Percentiles rank a stretch among this genome's conserved stretches.
Conservation (phyloP, 179 eudicot genomes). For the Drosera spatulata region DNA sequence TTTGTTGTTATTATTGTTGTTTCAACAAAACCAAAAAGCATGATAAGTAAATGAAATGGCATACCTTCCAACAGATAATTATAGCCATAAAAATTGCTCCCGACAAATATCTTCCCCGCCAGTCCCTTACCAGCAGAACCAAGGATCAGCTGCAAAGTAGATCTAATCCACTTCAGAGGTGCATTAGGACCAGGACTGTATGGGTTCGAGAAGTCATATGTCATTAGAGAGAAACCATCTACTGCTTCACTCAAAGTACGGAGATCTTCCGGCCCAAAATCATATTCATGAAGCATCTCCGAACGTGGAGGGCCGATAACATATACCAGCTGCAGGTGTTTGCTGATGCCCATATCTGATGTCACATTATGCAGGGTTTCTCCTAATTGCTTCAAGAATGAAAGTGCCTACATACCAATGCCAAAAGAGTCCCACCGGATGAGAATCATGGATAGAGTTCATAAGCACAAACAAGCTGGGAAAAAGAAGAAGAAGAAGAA, state of each 20-base stretch:
- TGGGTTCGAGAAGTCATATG: constrained; percentile 82
- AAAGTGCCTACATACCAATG: constrained; percentile 51
- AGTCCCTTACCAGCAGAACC: constrained; percentile 25
- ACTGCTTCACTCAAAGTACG: constrained; percentile 35
- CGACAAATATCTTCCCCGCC: constrained; percentile 62
- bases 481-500: no score
- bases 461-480: background rate
- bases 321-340: constrained; percentile 54
- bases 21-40: background rate
- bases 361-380: constrained; percentile 58
- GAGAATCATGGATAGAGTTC: background rate
- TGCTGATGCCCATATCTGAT: constrained; percentile 22
- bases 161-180: constrained; percentile 75
- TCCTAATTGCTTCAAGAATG: constrained; percentile 66
- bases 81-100: constrained; percentile 87
- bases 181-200: constrained; percentile 95
- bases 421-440: background rate
- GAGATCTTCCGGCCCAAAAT: constrained; percentile 89
- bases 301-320: constrained; percentile 84
- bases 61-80: constrained; percentile 67
- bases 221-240: constrained; percentile 98
- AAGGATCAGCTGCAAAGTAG: constrained; percentile 50
- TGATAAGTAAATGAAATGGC: constrained; percentile 3
- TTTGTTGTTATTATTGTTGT: background rate
- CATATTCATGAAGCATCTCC: constrained; percentile 53